A percentile compares a stretch with the other conserved stretches of the same genome.
Evolutionary conservation across 192 early-diverging fungal species (phyloP).

Genomic region (Helicostylum pulchrum): DNA sequence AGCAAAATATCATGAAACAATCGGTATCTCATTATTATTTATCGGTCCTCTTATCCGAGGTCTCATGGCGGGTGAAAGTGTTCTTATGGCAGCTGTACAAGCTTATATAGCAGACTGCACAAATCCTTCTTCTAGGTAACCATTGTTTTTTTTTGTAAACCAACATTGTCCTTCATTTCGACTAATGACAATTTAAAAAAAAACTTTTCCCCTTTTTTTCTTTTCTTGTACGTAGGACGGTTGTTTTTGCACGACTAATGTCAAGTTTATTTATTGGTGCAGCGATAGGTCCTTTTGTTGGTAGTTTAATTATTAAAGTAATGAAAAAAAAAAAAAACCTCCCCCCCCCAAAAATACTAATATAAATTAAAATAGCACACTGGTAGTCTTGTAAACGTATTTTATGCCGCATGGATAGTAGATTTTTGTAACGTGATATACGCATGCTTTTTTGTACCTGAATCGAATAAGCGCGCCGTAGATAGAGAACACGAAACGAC

Average conservation of each 20-base stretch:
- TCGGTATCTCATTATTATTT: slow-evolving; percentile 30
- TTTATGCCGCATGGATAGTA: slow-evolving; percentile 22
- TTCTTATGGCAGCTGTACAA: slow-evolving; percentile 27
- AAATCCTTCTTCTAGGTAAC: slow-evolving; percentile 17
- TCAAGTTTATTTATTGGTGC: slow-evolving; percentile 16
- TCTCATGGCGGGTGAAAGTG: slow-evolving; percentile 26
- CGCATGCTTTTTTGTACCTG: slow-evolving; percentile 20
- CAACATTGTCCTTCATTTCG: no score
- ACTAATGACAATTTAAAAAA: no score
- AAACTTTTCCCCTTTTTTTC: neutral
- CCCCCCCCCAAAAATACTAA: no score
- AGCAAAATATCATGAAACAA: slow-evolving; percentile 14
- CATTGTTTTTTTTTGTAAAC: neutral
- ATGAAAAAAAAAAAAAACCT: neutral
- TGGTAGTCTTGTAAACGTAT: slow-evolving; percentile 4
- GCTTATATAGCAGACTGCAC: slow-evolving; percentile 39
- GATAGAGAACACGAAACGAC: neutral
- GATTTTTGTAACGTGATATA: slow-evolving; percentile 12
- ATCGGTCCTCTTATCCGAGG: slow-evolving; percentile 33
- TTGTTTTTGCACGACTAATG: slow-evolving; percentile 21
- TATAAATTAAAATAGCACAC: neutral
- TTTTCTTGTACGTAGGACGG: neutral
- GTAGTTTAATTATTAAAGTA: slow-evolving; percentile 13
- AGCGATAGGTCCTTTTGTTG: slow-evolving; percentile 7
- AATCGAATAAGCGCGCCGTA: slow-evolving; percentile 26